phyloP scores from a whole-genome alignment of 164 flowering plant genomes.

The Chloranthus sessilifolius region DNA sequence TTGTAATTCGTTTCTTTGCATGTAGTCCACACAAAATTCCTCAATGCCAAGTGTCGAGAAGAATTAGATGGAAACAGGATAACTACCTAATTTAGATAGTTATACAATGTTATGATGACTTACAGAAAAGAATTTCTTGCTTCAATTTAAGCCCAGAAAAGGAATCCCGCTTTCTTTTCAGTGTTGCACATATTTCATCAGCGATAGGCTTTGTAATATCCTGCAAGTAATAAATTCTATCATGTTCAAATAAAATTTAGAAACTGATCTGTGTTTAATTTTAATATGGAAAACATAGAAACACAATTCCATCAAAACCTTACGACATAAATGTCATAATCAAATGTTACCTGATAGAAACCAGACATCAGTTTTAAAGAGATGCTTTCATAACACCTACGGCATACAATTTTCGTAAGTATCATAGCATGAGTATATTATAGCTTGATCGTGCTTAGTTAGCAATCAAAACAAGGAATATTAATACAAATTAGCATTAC shows the following conservation, averaged over 20 bases:
- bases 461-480: slow-evolving; percentile 1
- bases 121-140: slow-evolving; percentile 93
- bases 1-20: too few species aligned
- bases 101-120: slow-evolving; percentile 21
- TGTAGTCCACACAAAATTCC: not conserved
- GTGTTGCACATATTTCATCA: slow-evolving; percentile 65
- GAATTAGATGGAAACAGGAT: too few species aligned
- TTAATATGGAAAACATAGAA: too few species aligned
- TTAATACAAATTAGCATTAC: slow-evolving; percentile 25
- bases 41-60: not conserved
- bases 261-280: too few species aligned
- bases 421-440: not conserved
- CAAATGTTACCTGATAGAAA: slow-evolving; percentile 75
- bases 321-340: too few species aligned
- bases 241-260: too few species aligned
- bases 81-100: too few species aligned
- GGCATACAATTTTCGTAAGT: slow-evolving; percentile 12
- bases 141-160: slow-evolving; percentile 78
- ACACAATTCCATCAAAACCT: too few species aligned
- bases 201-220: slow-evolving; percentile 82
- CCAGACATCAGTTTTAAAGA: slow-evolving; percentile 84
- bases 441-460: too few species aligned
- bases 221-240: slow-evolving; percentile 30
- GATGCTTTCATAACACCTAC: slow-evolving; percentile 82
- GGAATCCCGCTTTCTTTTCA: slow-evolving; percentile 60